Conservation (phyloP, 306 rosid species). For the Mimosa pudica region DNA sequence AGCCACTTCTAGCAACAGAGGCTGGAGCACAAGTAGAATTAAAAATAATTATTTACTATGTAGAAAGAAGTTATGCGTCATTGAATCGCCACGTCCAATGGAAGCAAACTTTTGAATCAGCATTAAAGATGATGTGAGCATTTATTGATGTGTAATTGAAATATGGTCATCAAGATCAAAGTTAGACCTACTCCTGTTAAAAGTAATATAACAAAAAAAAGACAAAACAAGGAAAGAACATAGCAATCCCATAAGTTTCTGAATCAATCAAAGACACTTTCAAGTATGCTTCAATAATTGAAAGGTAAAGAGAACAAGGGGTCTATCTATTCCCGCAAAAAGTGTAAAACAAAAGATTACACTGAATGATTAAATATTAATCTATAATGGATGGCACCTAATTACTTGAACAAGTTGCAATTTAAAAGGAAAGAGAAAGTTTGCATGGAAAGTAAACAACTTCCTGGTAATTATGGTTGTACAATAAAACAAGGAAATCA, state of each 20-base stretch:
- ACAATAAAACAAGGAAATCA: conserved; percentile 27
- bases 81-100: neutral
- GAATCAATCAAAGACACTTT: conserved; percentile 1
- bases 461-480: neutral
- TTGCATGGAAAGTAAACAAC: neutral
- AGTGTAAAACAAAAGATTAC: neutral
- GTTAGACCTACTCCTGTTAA: conserved; percentile 6
- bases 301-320: neutral
- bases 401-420: neutral
- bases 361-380: neutral
- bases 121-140: neutral
- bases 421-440: neutral
- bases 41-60: neutral
- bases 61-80: neutral
- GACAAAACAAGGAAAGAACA: neutral
- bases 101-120: conserved; percentile 4
- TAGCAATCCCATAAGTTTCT: neutral
- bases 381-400: neutral
- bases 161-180: conserved; percentile 2
- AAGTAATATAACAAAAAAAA: neutral
- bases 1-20: conserved; percentile 42
- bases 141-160: neutral
- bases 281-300: neutral
- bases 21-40: conserved; percentile 39
- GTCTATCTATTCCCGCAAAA: neutral